A percentile compares a stretch with the other conserved stretches of the same genome.
Evolutionary conservation across 2,329 filamentous ascomycete genomes (phyloP).

Genomic region (Aspergillus luchuensis): DNA sequence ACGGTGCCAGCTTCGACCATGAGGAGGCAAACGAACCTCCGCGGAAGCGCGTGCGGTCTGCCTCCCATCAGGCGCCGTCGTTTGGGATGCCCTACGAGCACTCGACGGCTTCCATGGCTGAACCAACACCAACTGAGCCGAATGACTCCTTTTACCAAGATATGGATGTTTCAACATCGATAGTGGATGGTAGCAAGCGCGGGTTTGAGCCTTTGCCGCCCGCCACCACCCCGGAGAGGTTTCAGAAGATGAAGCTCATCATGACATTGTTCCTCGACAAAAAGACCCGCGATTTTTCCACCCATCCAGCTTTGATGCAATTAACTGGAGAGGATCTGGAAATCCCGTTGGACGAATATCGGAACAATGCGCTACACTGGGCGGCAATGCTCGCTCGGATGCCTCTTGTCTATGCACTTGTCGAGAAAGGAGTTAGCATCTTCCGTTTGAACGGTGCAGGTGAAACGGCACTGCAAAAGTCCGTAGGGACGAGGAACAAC

Average conservation of each 20-base stretch:
- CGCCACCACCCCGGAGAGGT: conserved; percentile 63
- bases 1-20: conserved; percentile 51
- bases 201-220: conserved; percentile 50
- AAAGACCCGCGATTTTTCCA: conserved; percentile 67
- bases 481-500: conserved; percentile 91
- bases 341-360: conserved; percentile 85
- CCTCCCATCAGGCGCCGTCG: conserved; percentile 52
- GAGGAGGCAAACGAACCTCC: conserved; percentile 72
- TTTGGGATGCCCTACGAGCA: conserved; percentile 38
- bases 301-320: conserved; percentile 74
- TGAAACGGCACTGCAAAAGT: conserved; percentile 90
- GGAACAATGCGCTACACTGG: conserved; percentile 89
- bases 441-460: conserved; percentile 85
- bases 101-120: conserved; percentile 41
- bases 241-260: conserved; percentile 77
- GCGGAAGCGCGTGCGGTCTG: conserved; percentile 69
- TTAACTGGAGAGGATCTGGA: conserved; percentile 82
- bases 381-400: conserved; percentile 89
- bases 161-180: conserved; percentile 33
- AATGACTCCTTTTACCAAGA: conserved; percentile 52
- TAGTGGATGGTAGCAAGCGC: conserved; percentile 35
- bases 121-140: conserved; percentile 49
- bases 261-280: conserved; percentile 82
- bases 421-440: conserved; percentile 82
- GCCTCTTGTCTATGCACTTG: conserved; percentile 75